Evolutionary conservation across 1,139 yeast species (phyloP).

Genomic region (Saccharomyces hybrid): DNA sequence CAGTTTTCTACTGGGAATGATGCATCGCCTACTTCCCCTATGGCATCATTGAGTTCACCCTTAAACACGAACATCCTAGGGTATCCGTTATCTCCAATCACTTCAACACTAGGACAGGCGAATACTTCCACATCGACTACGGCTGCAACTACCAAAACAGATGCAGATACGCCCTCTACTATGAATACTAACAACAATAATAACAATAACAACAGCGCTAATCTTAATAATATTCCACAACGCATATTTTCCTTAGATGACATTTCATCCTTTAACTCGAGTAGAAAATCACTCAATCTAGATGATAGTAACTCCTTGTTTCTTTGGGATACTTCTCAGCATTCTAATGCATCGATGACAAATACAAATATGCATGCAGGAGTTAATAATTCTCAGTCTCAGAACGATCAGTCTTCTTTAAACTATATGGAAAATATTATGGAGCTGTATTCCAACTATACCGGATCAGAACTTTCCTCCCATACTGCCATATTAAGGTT

Average conservation of each 20-base stretch:
- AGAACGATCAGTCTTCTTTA: conserved; percentile 2
- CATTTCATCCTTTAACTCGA: conserved; percentile 4
- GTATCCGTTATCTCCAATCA: not conserved
- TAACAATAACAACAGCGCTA: not conserved
- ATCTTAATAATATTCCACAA: not conserved
- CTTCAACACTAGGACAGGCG: not conserved
- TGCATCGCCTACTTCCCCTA: not conserved
- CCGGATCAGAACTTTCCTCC: conserved; percentile 23
- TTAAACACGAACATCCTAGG: not conserved
- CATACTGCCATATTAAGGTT: conserved; percentile 24
- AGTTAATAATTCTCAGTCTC: not conserved
- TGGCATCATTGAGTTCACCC: not conserved
- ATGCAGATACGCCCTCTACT: not conserved
- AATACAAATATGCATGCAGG: not conserved
- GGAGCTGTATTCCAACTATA: conserved; percentile 18
- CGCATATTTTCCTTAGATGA: conserved; percentile 5
- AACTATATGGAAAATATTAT: conserved; percentile 18
- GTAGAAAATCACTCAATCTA: conserved; percentile 2
- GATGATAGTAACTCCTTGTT: conserved; percentile 1
- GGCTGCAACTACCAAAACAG: not conserved
- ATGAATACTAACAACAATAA: not conserved
- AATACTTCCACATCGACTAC: not conserved
- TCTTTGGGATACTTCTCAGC: not conserved
- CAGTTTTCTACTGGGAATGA: not conserved
- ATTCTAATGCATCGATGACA: not conserved